phyloP scores from a whole-genome alignment of 179 eudicot genomes.

The Beta macrorhiza region DNA sequence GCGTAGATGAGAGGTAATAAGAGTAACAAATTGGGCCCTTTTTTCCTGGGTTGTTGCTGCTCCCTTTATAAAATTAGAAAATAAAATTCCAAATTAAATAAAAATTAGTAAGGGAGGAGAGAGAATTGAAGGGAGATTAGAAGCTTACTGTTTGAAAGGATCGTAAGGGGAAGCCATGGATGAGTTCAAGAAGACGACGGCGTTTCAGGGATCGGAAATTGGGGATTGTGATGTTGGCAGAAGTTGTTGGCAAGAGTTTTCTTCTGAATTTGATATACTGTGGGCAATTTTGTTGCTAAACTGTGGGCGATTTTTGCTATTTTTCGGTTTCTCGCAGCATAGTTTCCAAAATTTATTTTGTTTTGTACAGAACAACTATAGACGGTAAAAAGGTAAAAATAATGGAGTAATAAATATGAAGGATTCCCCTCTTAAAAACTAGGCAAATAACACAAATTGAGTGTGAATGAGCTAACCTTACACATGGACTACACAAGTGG shows the following conservation, averaged over 20 bases:
- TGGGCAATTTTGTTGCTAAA: neutral
- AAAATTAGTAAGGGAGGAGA: neutral
- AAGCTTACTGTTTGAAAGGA: slow-evolving; percentile 24
- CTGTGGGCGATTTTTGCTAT: neutral
- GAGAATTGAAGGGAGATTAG: neutral
- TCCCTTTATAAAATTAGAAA: slow-evolving; percentile 25
- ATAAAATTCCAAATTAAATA: neutral
- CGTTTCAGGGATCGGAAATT: neutral
- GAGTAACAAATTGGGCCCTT: slow-evolving; percentile 52
- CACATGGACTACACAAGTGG: no score
- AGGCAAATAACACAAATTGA: no score
- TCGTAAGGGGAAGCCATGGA: slow-evolving; percentile 36
- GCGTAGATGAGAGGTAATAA: slow-evolving; percentile 80
- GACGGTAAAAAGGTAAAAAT: no score
- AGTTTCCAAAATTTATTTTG: no score
- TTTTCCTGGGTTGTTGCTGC: slow-evolving; percentile 40
- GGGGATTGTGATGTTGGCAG: neutral
- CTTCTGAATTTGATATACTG: neutral
- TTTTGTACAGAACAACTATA: no score
- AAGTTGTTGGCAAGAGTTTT: neutral
- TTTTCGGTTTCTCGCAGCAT: no score
- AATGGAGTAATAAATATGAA: no score
- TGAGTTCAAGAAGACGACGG: neutral
- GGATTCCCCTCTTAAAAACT: no score
- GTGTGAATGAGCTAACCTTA: no score